Conservation (phyloP, 306 rosid genomes). For the Dalbergia oliveri region DNA sequence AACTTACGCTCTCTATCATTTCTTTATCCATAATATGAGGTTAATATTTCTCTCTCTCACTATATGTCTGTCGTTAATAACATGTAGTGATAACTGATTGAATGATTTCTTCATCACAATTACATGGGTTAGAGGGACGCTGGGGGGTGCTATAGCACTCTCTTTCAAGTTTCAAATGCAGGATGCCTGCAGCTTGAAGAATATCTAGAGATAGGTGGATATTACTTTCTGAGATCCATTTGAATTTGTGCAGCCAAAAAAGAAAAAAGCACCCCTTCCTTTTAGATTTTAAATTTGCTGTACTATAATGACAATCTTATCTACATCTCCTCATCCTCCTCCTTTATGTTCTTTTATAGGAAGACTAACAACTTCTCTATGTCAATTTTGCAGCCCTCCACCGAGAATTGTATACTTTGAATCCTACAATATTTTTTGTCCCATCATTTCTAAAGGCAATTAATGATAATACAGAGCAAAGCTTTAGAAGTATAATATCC, state of each 20-base stretch:
- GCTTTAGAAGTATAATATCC: constrained; percentile 72
- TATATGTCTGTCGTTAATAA: constrained; percentile 3
- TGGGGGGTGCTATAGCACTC: neutral
- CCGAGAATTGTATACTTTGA: constrained; percentile 72
- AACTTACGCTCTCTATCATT: neutral
- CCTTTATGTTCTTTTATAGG: constrained; percentile 24
- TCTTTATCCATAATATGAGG: constrained; percentile 15
- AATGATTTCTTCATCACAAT: constrained; percentile 16
- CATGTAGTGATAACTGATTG: neutral
- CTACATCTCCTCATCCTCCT: neutral
- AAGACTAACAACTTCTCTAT: constrained; percentile 32
- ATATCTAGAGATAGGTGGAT: constrained; percentile 5
- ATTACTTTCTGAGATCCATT: constrained; percentile 14
- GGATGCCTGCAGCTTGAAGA: constrained; percentile 11
- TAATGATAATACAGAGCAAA: constrained; percentile 76
- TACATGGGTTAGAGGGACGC: constrained; percentile 9
- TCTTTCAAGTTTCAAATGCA: constrained; percentile 1
- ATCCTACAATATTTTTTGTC: constrained; percentile 73
- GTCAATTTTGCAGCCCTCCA: constrained; percentile 65
- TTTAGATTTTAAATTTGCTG: constrained; percentile 20
- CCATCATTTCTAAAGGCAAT: constrained; percentile 88
- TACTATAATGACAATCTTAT: constrained; percentile 18
- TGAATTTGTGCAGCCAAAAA: neutral
- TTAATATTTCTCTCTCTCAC: constrained; percentile 17
- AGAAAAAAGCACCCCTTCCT: neutral